A percentile compares a stretch with the other conserved stretches of the same genome.
Evolutionary conservation across 768 basidiomycete species (phyloP).

Genomic region (Boletus tomentosulus): DNA sequence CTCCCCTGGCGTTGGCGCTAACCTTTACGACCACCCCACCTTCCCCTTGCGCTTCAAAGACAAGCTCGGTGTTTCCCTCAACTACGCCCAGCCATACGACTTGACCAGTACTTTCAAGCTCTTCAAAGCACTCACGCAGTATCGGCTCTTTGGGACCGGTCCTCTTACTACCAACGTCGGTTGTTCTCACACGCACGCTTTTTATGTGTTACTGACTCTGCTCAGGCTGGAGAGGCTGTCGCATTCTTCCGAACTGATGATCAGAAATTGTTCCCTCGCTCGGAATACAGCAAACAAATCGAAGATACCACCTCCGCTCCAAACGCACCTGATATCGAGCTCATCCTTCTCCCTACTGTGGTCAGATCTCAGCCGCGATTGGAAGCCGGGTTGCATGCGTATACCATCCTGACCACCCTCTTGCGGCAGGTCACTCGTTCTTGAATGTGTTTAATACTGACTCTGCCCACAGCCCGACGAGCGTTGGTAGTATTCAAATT

Average conservation of each 20-base stretch:
- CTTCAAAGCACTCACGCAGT: constrained; percentile 36
- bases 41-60: constrained; percentile 52
- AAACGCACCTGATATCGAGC: constrained; percentile 28
- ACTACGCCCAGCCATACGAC: constrained; percentile 33
- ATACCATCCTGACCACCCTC: constrained; percentile 14
- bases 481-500: constrained; percentile 38
- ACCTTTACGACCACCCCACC: constrained; percentile 67
- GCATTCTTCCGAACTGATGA: constrained; percentile 34
- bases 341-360: constrained; percentile 15
- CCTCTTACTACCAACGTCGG: constrained; percentile 52
- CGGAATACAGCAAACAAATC: constrained; percentile 24
- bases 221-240: constrained; percentile 26
- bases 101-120: constrained; percentile 22
- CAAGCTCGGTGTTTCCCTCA: constrained; percentile 41
- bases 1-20: constrained; percentile 68
- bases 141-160: constrained; percentile 43
- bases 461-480: constrained; percentile 36
- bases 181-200: not conserved
- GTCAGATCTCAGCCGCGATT: not conserved
- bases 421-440: constrained; percentile 21
- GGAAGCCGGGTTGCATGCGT: constrained; percentile 12
- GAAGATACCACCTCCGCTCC: constrained; percentile 30
- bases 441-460: not conserved
- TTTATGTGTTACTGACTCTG: not conserved
- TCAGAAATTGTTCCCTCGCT: constrained; percentile 26